Percentiles rank a stretch among this genome's conserved stretches.
Evolutionary conservation across 768 basidiomycete genomes (phyloP).

Genomic region (Albatrellus ellisii): DNA sequence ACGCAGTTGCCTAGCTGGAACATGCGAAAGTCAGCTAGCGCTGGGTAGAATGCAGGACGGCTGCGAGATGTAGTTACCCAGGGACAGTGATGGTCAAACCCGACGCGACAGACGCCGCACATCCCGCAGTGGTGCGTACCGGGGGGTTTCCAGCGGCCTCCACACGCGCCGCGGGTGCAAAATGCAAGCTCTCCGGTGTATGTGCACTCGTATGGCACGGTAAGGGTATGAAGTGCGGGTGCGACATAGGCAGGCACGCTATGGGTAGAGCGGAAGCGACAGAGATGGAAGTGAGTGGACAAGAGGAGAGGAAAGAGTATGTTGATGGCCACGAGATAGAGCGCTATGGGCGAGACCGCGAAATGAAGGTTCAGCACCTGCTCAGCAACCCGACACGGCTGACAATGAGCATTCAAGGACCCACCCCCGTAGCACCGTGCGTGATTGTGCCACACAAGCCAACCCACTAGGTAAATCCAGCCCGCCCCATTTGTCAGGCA

Average conservation of each 20-base stretch:
- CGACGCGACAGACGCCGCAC: constrained; percentile 15
- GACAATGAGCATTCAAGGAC: background rate
- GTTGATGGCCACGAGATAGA: constrained; percentile 5
- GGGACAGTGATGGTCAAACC: constrained; percentile 17
- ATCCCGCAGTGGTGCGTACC: constrained; percentile 14
- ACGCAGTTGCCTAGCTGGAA: constrained; percentile 15
- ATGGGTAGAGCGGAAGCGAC: constrained; percentile 11
- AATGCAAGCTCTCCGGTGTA: constrained; percentile 11
- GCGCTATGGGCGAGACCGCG: no score
- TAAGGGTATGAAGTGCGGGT: constrained; percentile 15
- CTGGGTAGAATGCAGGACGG: background rate
- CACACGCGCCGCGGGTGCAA: constrained; percentile 10
- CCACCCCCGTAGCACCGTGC: constrained; percentile 5
- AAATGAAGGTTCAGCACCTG: background rate
- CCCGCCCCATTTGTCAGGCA: background rate
- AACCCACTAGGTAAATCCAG: constrained; percentile 8
- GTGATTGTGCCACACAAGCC: constrained; percentile 5
- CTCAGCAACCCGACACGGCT: background rate
- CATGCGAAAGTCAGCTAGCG: background rate
- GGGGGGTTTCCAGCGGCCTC: constrained; percentile 14
- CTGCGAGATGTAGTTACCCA: constrained; percentile 7
- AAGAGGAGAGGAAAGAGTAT: constrained; percentile 6
- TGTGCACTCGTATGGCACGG: constrained; percentile 13
- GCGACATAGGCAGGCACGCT: constrained; percentile 16
- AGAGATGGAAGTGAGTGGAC: constrained; percentile 5